phyloP scores from a whole-genome alignment of 139 green algal species.

The Zygnema cylindricum region DNA sequence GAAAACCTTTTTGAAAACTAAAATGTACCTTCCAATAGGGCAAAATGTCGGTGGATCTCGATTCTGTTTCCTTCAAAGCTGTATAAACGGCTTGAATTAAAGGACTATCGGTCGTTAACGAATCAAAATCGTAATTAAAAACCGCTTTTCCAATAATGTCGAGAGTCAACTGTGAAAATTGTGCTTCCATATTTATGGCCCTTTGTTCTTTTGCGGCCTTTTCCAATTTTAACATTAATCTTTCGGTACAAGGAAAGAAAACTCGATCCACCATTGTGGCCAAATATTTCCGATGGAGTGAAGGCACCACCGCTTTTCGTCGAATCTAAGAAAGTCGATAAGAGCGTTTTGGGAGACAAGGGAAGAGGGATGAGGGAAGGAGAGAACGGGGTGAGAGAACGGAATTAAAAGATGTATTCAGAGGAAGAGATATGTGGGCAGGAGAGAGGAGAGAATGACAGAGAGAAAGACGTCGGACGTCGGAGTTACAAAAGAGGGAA shows the following conservation, averaged over 20 bases:
- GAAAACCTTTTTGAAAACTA: too few species aligned
- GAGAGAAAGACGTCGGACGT: too few species aligned
- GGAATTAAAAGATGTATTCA: too few species aligned
- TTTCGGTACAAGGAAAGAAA: conserved; percentile 75
- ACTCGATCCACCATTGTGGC: conserved; percentile 88
- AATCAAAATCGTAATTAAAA: conserved; percentile 99
- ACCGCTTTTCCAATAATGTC: conserved; percentile 97
- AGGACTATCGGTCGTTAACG: conserved; percentile 74
- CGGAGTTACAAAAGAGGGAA: too few species aligned
- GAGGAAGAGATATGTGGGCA: too few species aligned
- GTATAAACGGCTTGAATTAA: conserved; percentile 93
- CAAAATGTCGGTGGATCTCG: conserved; percentile 92
- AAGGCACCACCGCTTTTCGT: conserved; percentile 84
- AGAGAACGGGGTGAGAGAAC: too few species aligned
- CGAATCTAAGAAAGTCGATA: too few species aligned
- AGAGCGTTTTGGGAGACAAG: too few species aligned
- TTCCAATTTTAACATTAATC: conserved; percentile 82
- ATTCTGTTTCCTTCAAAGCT: conserved; percentile 96
- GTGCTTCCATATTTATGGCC: conserved; percentile 92
- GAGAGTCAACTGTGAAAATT: conserved; percentile 91
- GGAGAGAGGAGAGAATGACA: too few species aligned
- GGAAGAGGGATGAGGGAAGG: too few species aligned
- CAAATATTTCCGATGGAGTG: conserved; percentile 92
- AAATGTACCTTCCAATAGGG: conserved; percentile 95
- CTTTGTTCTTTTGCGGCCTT: conserved; percentile 46